phyloP scores from a whole-genome alignment of 805 yeast genomes.

The Ogataea saltuana region DNA sequence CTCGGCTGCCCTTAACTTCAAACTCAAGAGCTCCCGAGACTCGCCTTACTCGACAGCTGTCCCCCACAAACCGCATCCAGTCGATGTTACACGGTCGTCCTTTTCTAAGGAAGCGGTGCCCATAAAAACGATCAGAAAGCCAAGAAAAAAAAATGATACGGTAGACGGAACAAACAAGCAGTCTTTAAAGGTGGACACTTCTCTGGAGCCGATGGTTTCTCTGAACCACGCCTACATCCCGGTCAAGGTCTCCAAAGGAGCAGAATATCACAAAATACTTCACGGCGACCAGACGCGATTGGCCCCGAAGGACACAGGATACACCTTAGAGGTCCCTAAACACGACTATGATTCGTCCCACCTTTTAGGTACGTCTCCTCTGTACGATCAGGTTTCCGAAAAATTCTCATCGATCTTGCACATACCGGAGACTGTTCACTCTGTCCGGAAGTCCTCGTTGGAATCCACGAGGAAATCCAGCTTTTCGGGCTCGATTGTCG shows the following conservation, averaged over 20 bases:
- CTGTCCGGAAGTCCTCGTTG: neutral
- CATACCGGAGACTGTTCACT: conserved; percentile 12
- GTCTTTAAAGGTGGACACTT: conserved; percentile 23
- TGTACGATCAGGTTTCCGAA: conserved; percentile 24
- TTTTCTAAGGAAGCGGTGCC: neutral
- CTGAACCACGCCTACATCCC: conserved; percentile 17
- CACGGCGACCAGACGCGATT: neutral
- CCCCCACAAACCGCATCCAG: conserved; percentile 7
- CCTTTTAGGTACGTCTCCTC: conserved; percentile 18
- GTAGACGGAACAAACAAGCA: conserved; percentile 6
- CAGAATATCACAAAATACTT: neutral
- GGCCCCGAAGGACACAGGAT: too few relatives aligned
- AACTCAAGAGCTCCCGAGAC: conserved; percentile 21
- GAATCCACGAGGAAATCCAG: neutral
- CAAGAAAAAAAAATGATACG: neutral
- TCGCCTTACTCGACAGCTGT: conserved; percentile 30
- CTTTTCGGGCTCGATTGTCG: neutral
- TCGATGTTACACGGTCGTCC: neutral
- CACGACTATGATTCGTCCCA: neutral
- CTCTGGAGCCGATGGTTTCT: conserved; percentile 14
- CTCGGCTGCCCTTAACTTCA: conserved; percentile 26
- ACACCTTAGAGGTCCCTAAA: conserved; percentile 6
- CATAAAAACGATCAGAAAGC: neutral
- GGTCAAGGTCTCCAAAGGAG: conserved; percentile 16
- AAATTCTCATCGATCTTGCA: conserved; percentile 21